Conservation (phyloP, 1,284 basidiomycete genomes). For the Meripilus lineatus region DNA sequence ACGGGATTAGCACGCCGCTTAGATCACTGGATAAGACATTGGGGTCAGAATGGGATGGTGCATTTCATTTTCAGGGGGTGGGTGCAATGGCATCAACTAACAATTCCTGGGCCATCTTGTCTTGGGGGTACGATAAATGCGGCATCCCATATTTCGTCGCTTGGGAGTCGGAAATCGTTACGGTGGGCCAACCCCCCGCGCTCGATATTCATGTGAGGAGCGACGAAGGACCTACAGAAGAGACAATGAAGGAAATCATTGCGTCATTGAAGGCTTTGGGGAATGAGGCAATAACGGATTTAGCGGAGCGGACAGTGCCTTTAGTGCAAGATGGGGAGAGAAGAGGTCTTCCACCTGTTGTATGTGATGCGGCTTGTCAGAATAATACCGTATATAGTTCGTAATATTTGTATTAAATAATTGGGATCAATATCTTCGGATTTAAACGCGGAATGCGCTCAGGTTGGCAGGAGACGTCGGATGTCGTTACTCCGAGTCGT, state of each 20-base stretch:
- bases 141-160: constrained; percentile 1
- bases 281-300: constrained; percentile 1
- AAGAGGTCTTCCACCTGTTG: background rate
- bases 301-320: background rate
- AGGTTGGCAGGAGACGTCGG: no score
- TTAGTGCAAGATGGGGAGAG: constrained; percentile 2
- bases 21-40: constrained; percentile 5
- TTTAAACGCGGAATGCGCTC: no score
- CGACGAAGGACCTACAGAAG: background rate
- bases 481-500: no score
- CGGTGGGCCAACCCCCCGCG: background rate
- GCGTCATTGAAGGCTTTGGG: background rate
- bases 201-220: constrained; percentile 5
- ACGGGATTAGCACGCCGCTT: constrained; percentile 4
- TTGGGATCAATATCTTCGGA: no score
- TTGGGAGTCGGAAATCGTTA: constrained; percentile 3
- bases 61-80: constrained; percentile 3
- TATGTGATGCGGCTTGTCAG: constrained; percentile 3
- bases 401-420: no score
- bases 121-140: constrained; percentile 7
- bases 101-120: background rate
- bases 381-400: no score
- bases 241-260: background rate
- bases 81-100: background rate
- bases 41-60: constrained; percentile 6